Evolutionary conservation across 2,329 filamentous ascomycete genomes (phyloP).

Genomic region (Fusarium zealandicum): DNA sequence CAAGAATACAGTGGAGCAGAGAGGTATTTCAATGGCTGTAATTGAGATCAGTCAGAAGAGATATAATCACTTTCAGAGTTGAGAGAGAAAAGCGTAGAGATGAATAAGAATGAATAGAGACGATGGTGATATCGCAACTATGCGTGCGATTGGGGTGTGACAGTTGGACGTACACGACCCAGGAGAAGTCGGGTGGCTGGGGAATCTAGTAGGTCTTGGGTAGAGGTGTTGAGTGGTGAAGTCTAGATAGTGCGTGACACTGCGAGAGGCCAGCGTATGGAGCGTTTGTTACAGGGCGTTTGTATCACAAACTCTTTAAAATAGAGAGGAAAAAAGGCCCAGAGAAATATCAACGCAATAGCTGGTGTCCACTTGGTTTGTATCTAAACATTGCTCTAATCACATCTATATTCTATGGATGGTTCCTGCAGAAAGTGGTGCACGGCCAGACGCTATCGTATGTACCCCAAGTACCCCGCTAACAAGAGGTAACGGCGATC

Average conservation of each 20-base stretch:
- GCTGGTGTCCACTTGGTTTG: background rate
- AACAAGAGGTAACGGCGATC: conserved; percentile 39
- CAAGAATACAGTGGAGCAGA: too few species aligned
- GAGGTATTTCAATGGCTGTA: background rate
- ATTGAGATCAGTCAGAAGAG: too few species aligned
- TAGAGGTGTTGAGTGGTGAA: conserved; percentile 32
- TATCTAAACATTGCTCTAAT: conserved; percentile 7
- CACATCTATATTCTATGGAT: conserved; percentile 14
- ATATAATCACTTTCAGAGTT: too few species aligned
- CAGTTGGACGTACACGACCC: background rate
- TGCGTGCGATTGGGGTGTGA: background rate
- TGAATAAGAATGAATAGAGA: background rate
- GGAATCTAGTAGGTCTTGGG: conserved; percentile 18
- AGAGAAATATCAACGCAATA: background rate
- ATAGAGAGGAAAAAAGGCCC: too few species aligned
- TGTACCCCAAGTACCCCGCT: conserved; percentile 36
- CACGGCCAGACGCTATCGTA: background rate
- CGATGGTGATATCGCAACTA: background rate
- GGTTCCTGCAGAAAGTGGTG: background rate
- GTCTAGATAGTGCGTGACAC: conserved; percentile 37
- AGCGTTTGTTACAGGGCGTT: background rate
- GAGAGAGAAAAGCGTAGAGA: too few species aligned
- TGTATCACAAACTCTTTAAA: background rate
- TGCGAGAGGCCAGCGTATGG: background rate
- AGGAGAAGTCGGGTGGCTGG: conserved; percentile 40